Evolutionary conservation across 768 basidiomycete genomes (phyloP).

Genomic region (Rubroboletus pulcherrimus): DNA sequence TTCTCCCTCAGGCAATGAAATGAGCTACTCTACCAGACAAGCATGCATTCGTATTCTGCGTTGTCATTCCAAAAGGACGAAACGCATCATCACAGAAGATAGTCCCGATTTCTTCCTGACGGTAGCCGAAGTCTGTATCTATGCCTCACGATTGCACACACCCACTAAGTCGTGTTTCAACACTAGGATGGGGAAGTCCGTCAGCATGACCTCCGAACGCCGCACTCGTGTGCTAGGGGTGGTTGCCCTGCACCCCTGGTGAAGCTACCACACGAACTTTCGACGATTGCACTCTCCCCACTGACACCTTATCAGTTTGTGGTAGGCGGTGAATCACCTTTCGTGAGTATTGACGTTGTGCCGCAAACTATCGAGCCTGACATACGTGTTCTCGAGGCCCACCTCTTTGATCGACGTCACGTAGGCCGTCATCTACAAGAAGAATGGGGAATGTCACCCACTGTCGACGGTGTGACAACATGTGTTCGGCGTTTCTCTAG

Average conservation of each 20-base stretch:
- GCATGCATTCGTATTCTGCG: constrained; percentile 51
- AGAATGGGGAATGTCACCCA: constrained; percentile 66
- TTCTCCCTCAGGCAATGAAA: constrained; percentile 41
- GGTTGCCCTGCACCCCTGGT: constrained; percentile 73
- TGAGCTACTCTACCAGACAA: constrained; percentile 43
- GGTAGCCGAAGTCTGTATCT: constrained; percentile 62
- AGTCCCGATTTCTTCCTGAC: constrained; percentile 75
- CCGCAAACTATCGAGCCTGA: neutral
- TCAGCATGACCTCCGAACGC: constrained; percentile 77
- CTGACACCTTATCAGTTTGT: constrained; percentile 81
- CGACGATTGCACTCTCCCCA: constrained; percentile 70
- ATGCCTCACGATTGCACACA: neutral
- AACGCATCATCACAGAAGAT: constrained; percentile 76
- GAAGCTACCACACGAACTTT: constrained; percentile 60
- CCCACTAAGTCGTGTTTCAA: constrained; percentile 22
- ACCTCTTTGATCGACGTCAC: constrained; percentile 78
- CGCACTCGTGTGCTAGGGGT: constrained; percentile 54
- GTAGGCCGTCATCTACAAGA: constrained; percentile 54
- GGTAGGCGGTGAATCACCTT: constrained; percentile 76
- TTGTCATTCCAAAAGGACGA: constrained; percentile 72
- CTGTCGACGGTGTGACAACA: constrained; percentile 52
- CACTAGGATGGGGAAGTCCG: constrained; percentile 79
- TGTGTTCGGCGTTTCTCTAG: constrained; percentile 82
- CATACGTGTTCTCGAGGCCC: constrained; percentile 10
- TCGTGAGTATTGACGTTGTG: constrained; percentile 43